phyloP scores from a whole-genome alignment of 106 monocot species.

The Apostasia shenzhenica region DNA sequence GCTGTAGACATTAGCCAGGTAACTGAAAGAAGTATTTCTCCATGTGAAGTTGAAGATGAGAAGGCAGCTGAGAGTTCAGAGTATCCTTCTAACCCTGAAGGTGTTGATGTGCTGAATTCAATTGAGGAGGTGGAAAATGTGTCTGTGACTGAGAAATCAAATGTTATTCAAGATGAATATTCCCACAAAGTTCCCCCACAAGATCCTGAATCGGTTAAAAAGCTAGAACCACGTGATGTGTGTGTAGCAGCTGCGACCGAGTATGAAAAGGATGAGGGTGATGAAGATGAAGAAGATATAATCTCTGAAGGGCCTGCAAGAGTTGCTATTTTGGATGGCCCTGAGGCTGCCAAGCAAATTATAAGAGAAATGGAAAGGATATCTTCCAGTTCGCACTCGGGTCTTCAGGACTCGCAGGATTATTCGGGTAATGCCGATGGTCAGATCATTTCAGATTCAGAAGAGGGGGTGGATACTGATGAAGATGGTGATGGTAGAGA shows the following conservation, averaged over 20 bases:
- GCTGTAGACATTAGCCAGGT: not conserved
- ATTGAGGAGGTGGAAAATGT: not conserved
- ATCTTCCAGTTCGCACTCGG: conserved; percentile 12
- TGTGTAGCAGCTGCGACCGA: conserved; percentile 9
- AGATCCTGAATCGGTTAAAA: conserved; percentile 2
- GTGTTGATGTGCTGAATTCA: conserved; percentile 8
- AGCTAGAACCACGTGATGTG: conserved; percentile 13
- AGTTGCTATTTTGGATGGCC: conserved; percentile 50
- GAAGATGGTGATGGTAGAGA: conserved; percentile 60
- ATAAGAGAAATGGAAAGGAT: conserved; percentile 50
- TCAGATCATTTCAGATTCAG: conserved; percentile 49
- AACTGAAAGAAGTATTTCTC: not conserved
- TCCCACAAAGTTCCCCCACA: not conserved
- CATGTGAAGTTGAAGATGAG: not conserved
- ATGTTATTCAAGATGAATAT: not conserved
- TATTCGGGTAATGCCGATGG: conserved; percentile 21
- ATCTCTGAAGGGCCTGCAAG: conserved; percentile 31
- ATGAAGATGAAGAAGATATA: conserved; percentile 32
- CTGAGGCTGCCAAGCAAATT: conserved; percentile 45
- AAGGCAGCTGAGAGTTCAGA: not conserved
- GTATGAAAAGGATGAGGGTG: conserved; percentile 18
- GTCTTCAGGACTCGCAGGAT: not conserved
- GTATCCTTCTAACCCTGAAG: not conserved
- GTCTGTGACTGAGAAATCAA: conserved; percentile 12
- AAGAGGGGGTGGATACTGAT: conserved; percentile 50